A percentile compares a stretch with the other conserved stretches of the same genome.
Conservation (phyloP, 495 filamentous ascomycete species). For the Cladorrhinum samala region DNA sequence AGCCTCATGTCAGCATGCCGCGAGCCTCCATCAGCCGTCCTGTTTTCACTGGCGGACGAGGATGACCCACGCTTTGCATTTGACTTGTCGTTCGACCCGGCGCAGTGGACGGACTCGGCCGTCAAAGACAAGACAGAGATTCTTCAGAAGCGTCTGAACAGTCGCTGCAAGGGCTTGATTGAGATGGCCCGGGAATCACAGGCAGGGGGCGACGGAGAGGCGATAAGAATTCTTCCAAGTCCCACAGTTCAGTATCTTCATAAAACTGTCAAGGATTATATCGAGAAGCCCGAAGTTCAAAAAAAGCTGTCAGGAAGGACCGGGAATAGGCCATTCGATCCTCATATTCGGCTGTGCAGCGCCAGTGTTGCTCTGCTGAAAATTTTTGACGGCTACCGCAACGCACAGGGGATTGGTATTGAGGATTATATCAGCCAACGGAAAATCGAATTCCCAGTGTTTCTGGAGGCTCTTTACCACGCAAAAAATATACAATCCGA, state of each 20-base stretch:
- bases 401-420: no score
- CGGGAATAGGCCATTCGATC: neutral
- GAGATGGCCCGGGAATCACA: neutral
- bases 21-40: conserved; percentile 8
- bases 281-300: neutral
- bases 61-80: neutral
- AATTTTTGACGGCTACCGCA: neutral
- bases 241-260: neutral
- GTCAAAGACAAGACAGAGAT: neutral
- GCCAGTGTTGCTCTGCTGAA: neutral
- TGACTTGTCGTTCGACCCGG: neutral
- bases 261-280: neutral
- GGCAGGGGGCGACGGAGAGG: neutral
- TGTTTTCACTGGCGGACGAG: conserved; percentile 25
- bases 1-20: conserved; percentile 9
- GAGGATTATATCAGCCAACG: no score
- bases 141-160: neutral
- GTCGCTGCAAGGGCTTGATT: neutral
- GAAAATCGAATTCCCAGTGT: no score
- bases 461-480: no score
- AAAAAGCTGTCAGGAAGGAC: neutral
- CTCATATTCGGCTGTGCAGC: neutral
- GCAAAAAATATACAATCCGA: no score
- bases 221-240: neutral
- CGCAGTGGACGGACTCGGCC: neutral